Evolutionary conservation across 305 asterid genomes (phyloP), one percentile per base, ranked within the genome.

Genomic region (Fraxinus sp.): DNA sequence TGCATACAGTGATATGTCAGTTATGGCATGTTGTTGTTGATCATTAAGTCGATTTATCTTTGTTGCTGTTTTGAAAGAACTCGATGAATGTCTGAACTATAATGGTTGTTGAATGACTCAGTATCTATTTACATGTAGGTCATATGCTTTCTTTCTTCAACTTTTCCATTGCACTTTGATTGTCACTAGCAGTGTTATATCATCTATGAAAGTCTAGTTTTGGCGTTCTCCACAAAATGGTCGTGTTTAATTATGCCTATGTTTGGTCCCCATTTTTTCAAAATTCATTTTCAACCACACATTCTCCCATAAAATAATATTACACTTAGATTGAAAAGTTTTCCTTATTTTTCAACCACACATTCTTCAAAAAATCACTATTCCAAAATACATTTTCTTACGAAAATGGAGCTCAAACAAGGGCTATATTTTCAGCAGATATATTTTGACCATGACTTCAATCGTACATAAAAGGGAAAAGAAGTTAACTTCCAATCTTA

Each of bases 151-250:
- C 22, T 32, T 36, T 79, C 11, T 39, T 33, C 22, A 14, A 75
- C 14, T 18, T 62, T 83, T 83, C 32, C 22, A 10, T 76, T 66
- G 74, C 74, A 26, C 30, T 24, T 66, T 66, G 74, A 26, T 66
- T 66, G 8, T 66, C 74, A 26, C 28, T 41, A 49, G 59, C 20
- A 6, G 59, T 77, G 68, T 59, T 32, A 39, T 77, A 62, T 77
- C 32, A 20, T 77, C 8, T 4, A 46, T 43, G 78, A 28, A 77
- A 28, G 78, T 14, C 39, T 8, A 77, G 28, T 62, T 41, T 62
- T 30, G 78, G 32, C 46, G 74, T 64, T 52, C 24, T 46, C 85
- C 78, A 74, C 78, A 82, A 26, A 5, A 66, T 64, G 35, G 49
- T 3, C 4, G 30, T 3, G 39, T 57, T 41, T 14, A 2, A 59